Evolutionary conservation across 768 basidiomycete species (phyloP).

Genomic region (Lactarius indigo): DNA sequence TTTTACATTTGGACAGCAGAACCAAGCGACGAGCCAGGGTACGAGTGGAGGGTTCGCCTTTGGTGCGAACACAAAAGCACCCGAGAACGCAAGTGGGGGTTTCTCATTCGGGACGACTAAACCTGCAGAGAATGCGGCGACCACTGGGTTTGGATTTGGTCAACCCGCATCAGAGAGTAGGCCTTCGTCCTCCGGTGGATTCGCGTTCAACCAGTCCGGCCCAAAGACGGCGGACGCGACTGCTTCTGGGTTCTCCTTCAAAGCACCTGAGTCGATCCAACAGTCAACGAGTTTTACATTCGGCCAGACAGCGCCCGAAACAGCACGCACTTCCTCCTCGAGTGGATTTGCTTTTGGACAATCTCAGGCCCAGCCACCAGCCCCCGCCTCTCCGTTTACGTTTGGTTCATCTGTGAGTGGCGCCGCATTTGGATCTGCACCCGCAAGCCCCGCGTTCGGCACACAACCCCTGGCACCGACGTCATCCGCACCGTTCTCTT

Average conservation of each 20-base stretch:
- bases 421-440: conserved; percentile 30
- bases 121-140: conserved; percentile 13
- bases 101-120: conserved; percentile 23
- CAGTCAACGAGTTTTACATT: conserved; percentile 27
- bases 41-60: conserved; percentile 46
- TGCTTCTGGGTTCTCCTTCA: conserved; percentile 21
- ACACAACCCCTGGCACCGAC: conserved; percentile 19
- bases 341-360: conserved; percentile 29
- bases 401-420: conserved; percentile 29
- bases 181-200: conserved; percentile 19
- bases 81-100: conserved; percentile 37
- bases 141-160: conserved; percentile 17
- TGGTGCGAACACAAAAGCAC: conserved; percentile 33
- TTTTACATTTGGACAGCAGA: conserved; percentile 43
- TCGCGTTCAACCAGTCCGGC: conserved; percentile 15
- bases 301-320: conserved; percentile 34
- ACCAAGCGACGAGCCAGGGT: conserved; percentile 31
- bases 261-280: conserved; percentile 22
- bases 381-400: conserved; percentile 26
- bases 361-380: conserved; percentile 33
- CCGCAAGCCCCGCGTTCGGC: conserved; percentile 24
- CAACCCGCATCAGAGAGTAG: conserved; percentile 11
- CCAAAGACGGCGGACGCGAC: conserved; percentile 23
- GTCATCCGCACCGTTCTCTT: conserved; percentile 25
- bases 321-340: conserved; percentile 32